These are phyloP conservation scores for Thecaphora thlaspeos DNA, from an alignment of 1,284 basidiomycete species.

Conservation along the genomic window DNA sequence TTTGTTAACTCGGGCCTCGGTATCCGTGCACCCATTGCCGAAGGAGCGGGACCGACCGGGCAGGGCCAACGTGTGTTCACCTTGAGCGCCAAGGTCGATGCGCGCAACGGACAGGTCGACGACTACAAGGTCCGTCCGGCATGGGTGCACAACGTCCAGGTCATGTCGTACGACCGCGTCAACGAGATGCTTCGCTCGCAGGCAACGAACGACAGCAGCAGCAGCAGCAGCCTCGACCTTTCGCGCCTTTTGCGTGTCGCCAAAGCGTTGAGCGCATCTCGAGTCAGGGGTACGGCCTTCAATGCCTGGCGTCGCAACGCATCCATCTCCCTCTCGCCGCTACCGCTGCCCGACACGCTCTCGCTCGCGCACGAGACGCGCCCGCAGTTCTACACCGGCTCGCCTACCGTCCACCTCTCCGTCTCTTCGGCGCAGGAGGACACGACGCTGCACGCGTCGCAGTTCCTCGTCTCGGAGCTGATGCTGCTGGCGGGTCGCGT, in stretches of 20 bases:
- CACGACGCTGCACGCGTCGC: conserved; percentile 4
- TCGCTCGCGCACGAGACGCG: conserved; percentile 1
- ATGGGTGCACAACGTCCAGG: conserved; percentile 69
- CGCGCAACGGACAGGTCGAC: conserved; percentile 65
- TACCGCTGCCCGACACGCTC: conserved; percentile 12
- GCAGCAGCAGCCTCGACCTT: conserved; percentile 53
- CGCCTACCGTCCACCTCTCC: conserved; percentile 22
- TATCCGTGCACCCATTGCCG: conserved; percentile 5
- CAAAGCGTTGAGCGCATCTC: conserved; percentile 34
- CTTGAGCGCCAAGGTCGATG: conserved; percentile 75
- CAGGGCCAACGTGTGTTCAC: conserved; percentile 66
- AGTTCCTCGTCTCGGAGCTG: conserved; percentile 70
- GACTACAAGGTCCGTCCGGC: conserved; percentile 73
- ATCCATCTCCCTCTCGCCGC: conserved; percentile 11
- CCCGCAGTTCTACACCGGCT: conserved; percentile 40
- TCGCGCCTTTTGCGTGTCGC: conserved; percentile 58
- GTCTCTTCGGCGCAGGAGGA: not conserved
- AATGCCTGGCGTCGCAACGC: conserved; percentile 1
- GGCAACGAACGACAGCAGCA: no score
- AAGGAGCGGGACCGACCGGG: conserved; percentile 57
- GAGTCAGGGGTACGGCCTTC: conserved; percentile 4
- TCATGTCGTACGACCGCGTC: conserved; percentile 71
- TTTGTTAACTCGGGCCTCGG: conserved; percentile 50
- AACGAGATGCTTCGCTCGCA: conserved; percentile 42
- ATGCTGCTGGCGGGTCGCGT: conserved; percentile 81